phyloP scores from a whole-genome alignment of 2,329 filamentous ascomycete species.

The Monilinia fructicola region DNA sequence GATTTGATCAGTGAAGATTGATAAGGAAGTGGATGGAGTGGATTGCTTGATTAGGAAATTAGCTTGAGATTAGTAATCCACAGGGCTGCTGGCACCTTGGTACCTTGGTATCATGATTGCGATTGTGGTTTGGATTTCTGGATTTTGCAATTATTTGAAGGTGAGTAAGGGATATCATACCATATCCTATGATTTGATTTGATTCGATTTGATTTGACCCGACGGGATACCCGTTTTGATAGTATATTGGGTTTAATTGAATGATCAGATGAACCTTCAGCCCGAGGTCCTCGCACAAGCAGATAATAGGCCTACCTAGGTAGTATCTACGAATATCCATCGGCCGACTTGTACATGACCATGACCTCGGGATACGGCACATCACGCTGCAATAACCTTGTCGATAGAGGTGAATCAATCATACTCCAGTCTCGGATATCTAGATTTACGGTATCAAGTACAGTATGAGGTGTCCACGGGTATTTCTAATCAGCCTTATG shows the following conservation, averaged over 20 bases:
- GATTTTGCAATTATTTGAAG: background rate
- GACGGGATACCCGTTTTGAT: background rate
- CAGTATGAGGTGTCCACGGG: too few relatives aligned
- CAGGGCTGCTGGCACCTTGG: background rate
- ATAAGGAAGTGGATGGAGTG: background rate
- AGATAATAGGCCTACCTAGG: background rate
- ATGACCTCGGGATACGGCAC: too few relatives aligned
- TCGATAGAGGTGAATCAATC: background rate
- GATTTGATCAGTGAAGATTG: background rate
- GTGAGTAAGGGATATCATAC: background rate
- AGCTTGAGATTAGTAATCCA: conserved; percentile 17
- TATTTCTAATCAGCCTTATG: background rate
- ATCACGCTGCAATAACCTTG: too few relatives aligned
- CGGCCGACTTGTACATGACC: too few relatives aligned
- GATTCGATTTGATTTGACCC: too few relatives aligned
- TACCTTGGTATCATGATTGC: background rate
- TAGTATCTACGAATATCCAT: too few relatives aligned
- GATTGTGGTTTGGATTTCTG: too few relatives aligned
- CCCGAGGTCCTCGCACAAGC: background rate
- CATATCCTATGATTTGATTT: too few relatives aligned
- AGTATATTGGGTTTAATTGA: background rate
- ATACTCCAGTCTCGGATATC: background rate
- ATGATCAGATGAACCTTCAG: background rate
- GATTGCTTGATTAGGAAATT: conserved; percentile 18
- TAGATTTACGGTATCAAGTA: background rate